These are phyloP conservation scores for Calonectria henricotiae DNA, from an alignment of 2,329 filamentous ascomycete genomes.

Conservation along the genomic window DNA sequence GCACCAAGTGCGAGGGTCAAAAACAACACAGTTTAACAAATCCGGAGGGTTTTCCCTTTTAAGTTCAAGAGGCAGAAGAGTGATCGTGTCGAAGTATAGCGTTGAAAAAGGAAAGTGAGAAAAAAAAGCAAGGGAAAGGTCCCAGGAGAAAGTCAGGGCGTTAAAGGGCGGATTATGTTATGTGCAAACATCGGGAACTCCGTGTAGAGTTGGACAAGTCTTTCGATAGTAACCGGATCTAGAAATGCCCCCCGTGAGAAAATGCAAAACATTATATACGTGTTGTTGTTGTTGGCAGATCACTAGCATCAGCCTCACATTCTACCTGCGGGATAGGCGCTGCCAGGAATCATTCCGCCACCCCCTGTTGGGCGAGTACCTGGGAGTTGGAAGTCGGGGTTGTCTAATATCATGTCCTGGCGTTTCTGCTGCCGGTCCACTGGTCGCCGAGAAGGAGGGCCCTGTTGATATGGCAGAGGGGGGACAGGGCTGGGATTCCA, in stretches of 20 bases:
- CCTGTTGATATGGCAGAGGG: slow-evolving; percentile 62
- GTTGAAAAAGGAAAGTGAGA: slow-evolving; percentile 23
- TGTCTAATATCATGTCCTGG: slow-evolving; percentile 84
- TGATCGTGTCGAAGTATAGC: slow-evolving; percentile 38
- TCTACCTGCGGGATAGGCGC: slow-evolving; percentile 66
- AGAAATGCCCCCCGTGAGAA: background rate
- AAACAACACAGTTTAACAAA: slow-evolving; percentile 24
- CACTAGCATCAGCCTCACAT: slow-evolving; percentile 48
- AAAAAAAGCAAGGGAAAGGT: slow-evolving; percentile 18
- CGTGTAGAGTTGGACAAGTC: slow-evolving; percentile 20
- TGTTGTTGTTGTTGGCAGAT: background rate
- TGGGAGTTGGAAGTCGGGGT: slow-evolving; percentile 89
- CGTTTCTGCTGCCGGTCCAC: slow-evolving; percentile 72
- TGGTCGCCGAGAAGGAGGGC: slow-evolving; percentile 63
- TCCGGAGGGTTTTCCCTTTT: slow-evolving; percentile 30
- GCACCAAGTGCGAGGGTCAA: slow-evolving; percentile 5
- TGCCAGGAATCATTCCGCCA: slow-evolving; percentile 68
- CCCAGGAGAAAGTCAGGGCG: slow-evolving; percentile 26
- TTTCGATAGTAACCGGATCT: slow-evolving; percentile 12
- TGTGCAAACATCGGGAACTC: slow-evolving; percentile 33
- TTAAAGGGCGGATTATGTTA: slow-evolving; percentile 32
- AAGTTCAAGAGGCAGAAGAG: slow-evolving; percentile 33
- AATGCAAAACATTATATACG: slow-evolving; percentile 27
- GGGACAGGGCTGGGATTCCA: slow-evolving; percentile 77
- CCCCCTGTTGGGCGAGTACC: slow-evolving; percentile 58